Evolutionary conservation across 208 protist genomes (phyloP).

Genomic region (Wallacemonas sp.): DNA sequence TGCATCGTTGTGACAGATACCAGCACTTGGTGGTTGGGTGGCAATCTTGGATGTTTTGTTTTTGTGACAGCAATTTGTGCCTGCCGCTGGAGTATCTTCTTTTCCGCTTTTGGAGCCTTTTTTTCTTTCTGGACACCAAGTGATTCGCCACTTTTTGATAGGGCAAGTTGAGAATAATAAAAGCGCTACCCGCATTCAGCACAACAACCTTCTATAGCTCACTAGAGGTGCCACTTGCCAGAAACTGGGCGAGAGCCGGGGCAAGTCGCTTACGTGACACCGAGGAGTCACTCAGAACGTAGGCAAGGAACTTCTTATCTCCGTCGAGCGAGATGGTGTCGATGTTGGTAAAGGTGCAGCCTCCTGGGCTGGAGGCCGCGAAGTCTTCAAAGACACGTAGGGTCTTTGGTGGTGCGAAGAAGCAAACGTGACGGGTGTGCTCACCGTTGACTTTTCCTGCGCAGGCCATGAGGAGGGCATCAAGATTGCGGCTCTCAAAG

Average conservation of each 20-base stretch:
- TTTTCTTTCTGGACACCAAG: too few species aligned
- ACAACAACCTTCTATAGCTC: constrained; percentile 36
- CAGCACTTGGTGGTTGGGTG: too few species aligned
- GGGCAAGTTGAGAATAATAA: too few species aligned
- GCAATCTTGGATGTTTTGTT: too few species aligned
- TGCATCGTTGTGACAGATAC: too few species aligned
- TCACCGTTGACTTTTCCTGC: constrained; percentile 54
- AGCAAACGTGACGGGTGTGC: constrained; percentile 57
- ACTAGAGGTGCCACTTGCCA: constrained; percentile 36
- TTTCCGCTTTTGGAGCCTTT: too few species aligned
- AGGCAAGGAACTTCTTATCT: constrained; percentile 32
- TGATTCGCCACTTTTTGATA: too few species aligned
- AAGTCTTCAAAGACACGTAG: constrained; percentile 48
- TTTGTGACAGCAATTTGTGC: too few species aligned
- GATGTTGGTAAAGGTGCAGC: constrained; percentile 37
- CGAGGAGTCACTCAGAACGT: constrained; percentile 70
- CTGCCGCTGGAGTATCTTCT: too few species aligned
- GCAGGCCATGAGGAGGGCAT: constrained; percentile 64
- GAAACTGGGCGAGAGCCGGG: constrained; percentile 57
- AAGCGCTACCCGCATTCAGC: too few species aligned
- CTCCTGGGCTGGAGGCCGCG: constrained; percentile 24
- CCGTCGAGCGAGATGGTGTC: constrained; percentile 15
- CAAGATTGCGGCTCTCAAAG: constrained; percentile 38
- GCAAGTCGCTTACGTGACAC: constrained; percentile 76
- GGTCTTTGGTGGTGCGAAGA: constrained; percentile 35